Evolutionary conservation across 139 green algal genomes (phyloP).

Genomic region (Asterochloris erici): DNA sequence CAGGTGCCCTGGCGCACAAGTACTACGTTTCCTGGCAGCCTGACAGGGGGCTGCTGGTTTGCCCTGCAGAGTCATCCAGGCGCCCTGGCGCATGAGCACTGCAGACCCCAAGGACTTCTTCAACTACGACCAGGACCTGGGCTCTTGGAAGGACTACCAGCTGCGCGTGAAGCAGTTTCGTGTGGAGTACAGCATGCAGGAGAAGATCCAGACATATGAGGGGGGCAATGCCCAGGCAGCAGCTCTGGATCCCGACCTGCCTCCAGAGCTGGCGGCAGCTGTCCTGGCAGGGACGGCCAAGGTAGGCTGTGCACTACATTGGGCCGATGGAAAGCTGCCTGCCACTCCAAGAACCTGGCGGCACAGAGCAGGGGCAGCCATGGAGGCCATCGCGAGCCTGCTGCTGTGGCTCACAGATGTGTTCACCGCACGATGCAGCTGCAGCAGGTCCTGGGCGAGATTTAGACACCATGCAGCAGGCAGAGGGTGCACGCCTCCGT

Average conservation of each 20-base stretch:
- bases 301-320: background rate
- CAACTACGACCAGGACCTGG: slow-evolving; percentile 78
- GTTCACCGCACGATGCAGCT: too few relatives aligned
- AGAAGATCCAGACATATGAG: slow-evolving; percentile 25
- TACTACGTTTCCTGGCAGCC: background rate
- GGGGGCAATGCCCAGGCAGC: background rate
- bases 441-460: too few relatives aligned
- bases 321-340: background rate
- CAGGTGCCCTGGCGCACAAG: too few relatives aligned
- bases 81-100: slow-evolving; percentile 65
- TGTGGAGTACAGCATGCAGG: slow-evolving; percentile 48
- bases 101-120: slow-evolving; percentile 80
- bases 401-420: too few relatives aligned
- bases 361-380: background rate
- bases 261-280: slow-evolving; percentile 23
- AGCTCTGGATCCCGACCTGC: slow-evolving; percentile 17
- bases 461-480: too few relatives aligned
- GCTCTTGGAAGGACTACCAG: slow-evolving; percentile 71
- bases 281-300: background rate
- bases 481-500: too few relatives aligned
- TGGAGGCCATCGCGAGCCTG: too few relatives aligned
- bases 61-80: slow-evolving; percentile 60
- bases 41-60: background rate
- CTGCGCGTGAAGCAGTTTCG: slow-evolving; percentile 49
- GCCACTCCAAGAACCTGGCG: background rate